A percentile compares a stretch with the other conserved stretches of the same genome.
These are phyloP conservation scores for Arctium lappa DNA, from an alignment of 129 eudicot genomes.

Conservation along the genomic window DNA sequence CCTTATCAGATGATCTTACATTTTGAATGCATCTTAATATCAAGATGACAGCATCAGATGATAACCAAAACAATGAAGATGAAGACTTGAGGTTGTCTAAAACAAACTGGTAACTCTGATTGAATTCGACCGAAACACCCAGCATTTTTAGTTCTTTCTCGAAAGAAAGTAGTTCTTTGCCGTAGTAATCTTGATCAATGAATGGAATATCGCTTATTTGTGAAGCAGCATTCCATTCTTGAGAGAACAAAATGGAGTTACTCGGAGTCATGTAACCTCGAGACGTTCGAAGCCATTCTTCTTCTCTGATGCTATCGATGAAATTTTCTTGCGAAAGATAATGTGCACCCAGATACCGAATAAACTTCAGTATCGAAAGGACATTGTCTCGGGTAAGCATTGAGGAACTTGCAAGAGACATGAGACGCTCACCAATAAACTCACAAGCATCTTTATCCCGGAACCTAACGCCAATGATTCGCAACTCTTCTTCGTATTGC, in stretches of 20 bases:
- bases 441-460: conserved; percentile 38
- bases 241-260: conserved; percentile 30
- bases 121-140: conserved; percentile 33
- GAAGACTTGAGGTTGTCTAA: conserved; percentile 37
- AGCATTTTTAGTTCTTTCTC: conserved; percentile 38
- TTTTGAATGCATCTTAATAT: conserved; percentile 25
- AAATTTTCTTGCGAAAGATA: conserved; percentile 19
- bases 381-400: conserved; percentile 36
- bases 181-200: conserved; percentile 49
- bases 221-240: conserved; percentile 47
- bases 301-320: conserved; percentile 22
- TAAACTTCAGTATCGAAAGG: conserved; percentile 38
- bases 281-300: conserved; percentile 39
- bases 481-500: conserved; percentile 40
- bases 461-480: conserved; percentile 41
- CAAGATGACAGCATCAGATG: conserved; percentile 25
- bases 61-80: conserved; percentile 11
- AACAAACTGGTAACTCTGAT: conserved; percentile 34
- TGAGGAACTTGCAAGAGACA: conserved; percentile 40
- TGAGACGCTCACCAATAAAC: conserved; percentile 46
- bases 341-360: conserved; percentile 33
- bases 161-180: conserved; percentile 23
- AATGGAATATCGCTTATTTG: conserved; percentile 48
- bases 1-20: conserved; percentile 18
- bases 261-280: conserved; percentile 39